phyloP scores from a whole-genome alignment of 176 grass and related monocot species.

The Cymbopogon citratus region DNA sequence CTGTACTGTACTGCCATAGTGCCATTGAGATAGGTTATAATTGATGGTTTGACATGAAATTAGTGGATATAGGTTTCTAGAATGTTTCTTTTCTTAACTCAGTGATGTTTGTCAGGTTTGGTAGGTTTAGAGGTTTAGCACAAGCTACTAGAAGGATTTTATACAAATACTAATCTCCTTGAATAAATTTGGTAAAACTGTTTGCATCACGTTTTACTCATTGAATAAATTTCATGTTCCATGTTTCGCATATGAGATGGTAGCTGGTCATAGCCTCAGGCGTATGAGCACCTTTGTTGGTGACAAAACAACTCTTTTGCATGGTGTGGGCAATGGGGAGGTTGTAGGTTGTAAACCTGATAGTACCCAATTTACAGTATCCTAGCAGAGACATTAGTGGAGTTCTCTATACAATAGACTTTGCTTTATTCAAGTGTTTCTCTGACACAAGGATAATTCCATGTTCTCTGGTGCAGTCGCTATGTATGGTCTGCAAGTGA shows the following conservation, averaged over 20 bases:
- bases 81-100: neutral
- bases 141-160: conserved; percentile 46
- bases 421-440: neutral
- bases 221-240: neutral
- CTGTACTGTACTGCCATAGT: too few relatives aligned
- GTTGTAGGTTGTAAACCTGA: neutral
- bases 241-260: neutral
- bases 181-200: neutral
- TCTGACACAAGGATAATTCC: neutral
- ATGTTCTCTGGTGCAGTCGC: conserved; percentile 25
- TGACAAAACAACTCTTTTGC: neutral
- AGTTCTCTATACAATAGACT: neutral
- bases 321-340: too few relatives aligned
- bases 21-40: conserved; percentile 53
- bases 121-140: conserved; percentile 59
- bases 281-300: too few relatives aligned
- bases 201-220: neutral
- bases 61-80: neutral
- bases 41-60: neutral
- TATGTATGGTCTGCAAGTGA: conserved; percentile 51
- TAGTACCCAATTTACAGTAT: neutral
- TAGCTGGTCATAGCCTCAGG: too few relatives aligned
- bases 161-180: conserved; percentile 44
- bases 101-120: conserved; percentile 48
- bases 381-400: neutral